phyloP scores from a whole-genome alignment of 345 rosid genomes.

The Dipteronia sinensis region DNA sequence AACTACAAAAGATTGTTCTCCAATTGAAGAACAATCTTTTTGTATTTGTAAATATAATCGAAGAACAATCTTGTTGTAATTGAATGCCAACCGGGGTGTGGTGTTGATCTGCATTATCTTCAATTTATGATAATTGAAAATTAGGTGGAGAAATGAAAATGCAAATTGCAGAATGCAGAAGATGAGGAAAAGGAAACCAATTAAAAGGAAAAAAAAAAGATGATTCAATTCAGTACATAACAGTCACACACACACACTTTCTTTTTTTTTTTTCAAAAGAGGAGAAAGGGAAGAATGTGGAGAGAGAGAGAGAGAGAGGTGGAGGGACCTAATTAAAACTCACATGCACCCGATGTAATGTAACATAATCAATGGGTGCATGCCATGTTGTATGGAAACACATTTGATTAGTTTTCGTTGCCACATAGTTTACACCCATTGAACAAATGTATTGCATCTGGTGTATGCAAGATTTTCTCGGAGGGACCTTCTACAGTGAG shows the following conservation, averaged over 20 bases:
- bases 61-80: neutral
- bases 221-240: neutral
- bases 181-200: neutral
- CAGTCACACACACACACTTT: neutral
- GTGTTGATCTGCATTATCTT: neutral
- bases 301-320: neutral
- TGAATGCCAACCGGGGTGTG: neutral
- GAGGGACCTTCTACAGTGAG: neutral
- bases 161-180: slow-evolving; percentile 9
- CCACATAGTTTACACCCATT: too few relatives aligned
- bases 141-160: neutral
- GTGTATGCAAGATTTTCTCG: too few relatives aligned
- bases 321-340: too few relatives aligned
- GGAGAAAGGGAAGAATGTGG: neutral
- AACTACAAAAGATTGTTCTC: too few relatives aligned
- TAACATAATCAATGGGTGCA: too few relatives aligned
- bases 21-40: too few relatives aligned
- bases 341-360: too few relatives aligned
- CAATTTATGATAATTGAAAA: neutral
- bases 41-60: neutral
- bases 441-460: too few relatives aligned
- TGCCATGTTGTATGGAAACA: too few relatives aligned
- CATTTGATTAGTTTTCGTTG: too few relatives aligned
- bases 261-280: neutral
- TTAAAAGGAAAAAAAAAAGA: neutral